Conservation (phyloP, 192 early-diverging fungal genomes). For the Coemansia sp. region DNA sequence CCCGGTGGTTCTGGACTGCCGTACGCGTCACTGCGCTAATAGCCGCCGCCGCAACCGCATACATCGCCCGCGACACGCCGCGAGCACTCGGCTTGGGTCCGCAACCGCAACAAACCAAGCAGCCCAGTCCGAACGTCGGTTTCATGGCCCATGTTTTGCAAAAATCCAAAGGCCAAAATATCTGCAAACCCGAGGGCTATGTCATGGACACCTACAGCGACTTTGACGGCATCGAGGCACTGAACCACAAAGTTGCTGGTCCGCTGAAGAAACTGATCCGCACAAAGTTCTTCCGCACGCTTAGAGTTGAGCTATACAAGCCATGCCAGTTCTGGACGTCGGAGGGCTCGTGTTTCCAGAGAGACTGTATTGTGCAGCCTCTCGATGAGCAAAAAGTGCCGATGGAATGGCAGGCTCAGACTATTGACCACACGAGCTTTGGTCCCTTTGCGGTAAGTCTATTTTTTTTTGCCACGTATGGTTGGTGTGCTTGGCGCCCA, state of each 20-base stretch:
- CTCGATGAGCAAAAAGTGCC: slow-evolving; percentile 70
- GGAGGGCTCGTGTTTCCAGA: slow-evolving; percentile 75
- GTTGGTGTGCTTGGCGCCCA: no score
- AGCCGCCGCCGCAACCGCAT: slow-evolving; percentile 40
- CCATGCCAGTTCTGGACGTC: slow-evolving; percentile 91
- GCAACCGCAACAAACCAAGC: slow-evolving; percentile 4
- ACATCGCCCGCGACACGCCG: slow-evolving; percentile 48
- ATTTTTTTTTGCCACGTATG: slow-evolving; percentile 1
- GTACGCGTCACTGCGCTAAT: slow-evolving; percentile 32
- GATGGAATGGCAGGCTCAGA: slow-evolving; percentile 55
- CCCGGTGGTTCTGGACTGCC: slow-evolving; percentile 36
- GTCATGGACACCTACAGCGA: slow-evolving; percentile 59
- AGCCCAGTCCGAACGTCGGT: slow-evolving; percentile 48
- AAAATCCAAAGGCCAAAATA: slow-evolving; percentile 56
- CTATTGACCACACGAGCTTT: slow-evolving; percentile 73
- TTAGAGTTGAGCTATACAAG: slow-evolving; percentile 83
- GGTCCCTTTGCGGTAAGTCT: slow-evolving; percentile 56
- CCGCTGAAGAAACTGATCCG: slow-evolving; percentile 75
- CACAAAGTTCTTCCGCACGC: slow-evolving; percentile 89
- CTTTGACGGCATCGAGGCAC: slow-evolving; percentile 70
- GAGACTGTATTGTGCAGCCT: slow-evolving; percentile 83
- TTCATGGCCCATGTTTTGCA: slow-evolving; percentile 58
- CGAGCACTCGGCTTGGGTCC: slow-evolving; percentile 31
- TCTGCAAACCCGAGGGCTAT: slow-evolving; percentile 56
- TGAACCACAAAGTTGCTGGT: slow-evolving; percentile 72